These are phyloP conservation scores for Tuber magnatum DNA, from an alignment of 495 filamentous ascomycete genomes.

Conservation along the genomic window DNA sequence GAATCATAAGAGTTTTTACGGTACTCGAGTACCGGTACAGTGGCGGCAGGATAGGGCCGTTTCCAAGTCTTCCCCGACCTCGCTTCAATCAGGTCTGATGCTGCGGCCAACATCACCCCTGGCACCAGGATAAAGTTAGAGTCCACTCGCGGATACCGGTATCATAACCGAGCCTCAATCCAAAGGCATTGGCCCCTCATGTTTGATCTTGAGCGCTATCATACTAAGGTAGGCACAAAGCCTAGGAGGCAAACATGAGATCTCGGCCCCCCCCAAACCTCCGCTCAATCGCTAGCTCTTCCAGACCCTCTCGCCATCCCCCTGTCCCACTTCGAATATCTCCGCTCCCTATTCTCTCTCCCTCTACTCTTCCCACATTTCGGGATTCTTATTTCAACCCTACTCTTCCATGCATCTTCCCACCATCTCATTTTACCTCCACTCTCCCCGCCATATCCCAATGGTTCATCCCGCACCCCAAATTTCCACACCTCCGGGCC, in stretches of 20 bases:
- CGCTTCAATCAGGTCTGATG: no score
- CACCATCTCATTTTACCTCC: constrained; percentile 23
- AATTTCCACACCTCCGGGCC: constrained; percentile 4
- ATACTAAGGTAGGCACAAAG: not conserved
- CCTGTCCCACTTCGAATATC: constrained; percentile 10
- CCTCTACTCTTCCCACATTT: constrained; percentile 19
- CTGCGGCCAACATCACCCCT: not conserved
- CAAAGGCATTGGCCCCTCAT: not conserved
- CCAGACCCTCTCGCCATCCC: not conserved
- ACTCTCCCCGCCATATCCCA: constrained; percentile 27
- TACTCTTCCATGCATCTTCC: constrained; percentile 25
- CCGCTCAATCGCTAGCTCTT: not conserved
- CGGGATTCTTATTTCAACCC: constrained; percentile 17
- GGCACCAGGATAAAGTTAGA: not conserved
- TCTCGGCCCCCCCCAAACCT: not conserved
- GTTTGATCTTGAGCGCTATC: not conserved
- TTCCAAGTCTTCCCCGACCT: not conserved
- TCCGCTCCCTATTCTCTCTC: constrained; percentile 14
- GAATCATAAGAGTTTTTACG: no score
- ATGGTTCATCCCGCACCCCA: constrained; percentile 29
- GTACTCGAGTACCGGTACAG: no score
- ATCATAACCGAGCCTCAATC: not conserved
- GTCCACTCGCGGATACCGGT: not conserved
- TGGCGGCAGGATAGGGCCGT: not conserved
- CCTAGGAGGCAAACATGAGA: not conserved